Base-by-base conservation (phyloP, 1,139 yeast species). In the Arxiozyma slooffiae region DNA sequence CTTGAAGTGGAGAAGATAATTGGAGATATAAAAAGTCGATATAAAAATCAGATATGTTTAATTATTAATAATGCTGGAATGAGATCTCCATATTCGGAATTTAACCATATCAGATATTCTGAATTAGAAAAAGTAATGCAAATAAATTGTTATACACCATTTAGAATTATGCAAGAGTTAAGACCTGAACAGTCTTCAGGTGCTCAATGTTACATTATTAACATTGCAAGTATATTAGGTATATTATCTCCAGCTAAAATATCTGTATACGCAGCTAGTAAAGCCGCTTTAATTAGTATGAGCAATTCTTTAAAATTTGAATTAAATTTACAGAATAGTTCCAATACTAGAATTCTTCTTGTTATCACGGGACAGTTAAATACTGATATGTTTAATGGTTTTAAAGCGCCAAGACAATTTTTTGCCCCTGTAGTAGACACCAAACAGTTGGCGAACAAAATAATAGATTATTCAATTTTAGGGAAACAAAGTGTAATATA, bases 11-110 rank as follows among this genome's bases (percentile, higher is more conserved):
- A 60, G 2, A 53, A 53, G 1, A 64, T 73, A 1, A 58, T 74
- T 2, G 38, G 58, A 0, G 51, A 56, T 7, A 69, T 81, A 41
- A 65, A 67, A 22, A 37, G 50, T 1, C 51, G 58, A n/a, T 59
- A 66, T 11, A 68, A 70, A 2, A 47, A 47, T 17, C 56, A 60
- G 21, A 68, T 85, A 1, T 75, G 81, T 36, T 69, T 85, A 0
- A 64, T 86, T 42, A 70, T 89, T 24, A 84, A 85, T 61, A 87
- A 86, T 64, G 96, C 95, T 0, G 96, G 92, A 0, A 68, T 81
- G 11, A 72, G 90, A 48, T 80, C 79, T 46, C 66, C 67, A 30
- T 66, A 56, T 51, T 71, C 73, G 42, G 58, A 74, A 1, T 56
- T 84, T 2, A 54, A 73, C 14, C 71, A 73, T 6, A 52, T 77